Evolutionary conservation across 495 filamentous ascomycete species (phyloP).

Genomic region (Geopyxis carbonaria): DNA sequence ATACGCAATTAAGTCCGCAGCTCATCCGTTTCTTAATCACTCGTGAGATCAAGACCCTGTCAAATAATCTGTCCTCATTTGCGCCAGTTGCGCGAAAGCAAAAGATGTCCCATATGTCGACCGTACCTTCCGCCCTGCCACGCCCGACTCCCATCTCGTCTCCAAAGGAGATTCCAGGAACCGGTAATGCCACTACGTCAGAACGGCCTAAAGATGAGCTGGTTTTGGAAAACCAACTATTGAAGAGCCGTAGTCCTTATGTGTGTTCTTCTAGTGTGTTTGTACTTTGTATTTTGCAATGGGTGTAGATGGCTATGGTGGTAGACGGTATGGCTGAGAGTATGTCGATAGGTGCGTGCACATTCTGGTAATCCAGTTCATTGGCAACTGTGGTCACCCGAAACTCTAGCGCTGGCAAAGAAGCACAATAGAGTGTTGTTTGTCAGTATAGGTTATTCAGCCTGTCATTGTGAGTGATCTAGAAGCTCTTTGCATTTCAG

Average conservation of each 20-base stretch:
- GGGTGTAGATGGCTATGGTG: too few relatives aligned
- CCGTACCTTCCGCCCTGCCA: not conserved
- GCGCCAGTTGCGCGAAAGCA: too few relatives aligned
- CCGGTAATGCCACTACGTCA: not conserved
- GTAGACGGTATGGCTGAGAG: conserved; percentile 1
- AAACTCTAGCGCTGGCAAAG: conserved; percentile 58
- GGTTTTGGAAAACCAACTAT: conserved; percentile 17
- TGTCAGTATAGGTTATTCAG: conserved; percentile 86
- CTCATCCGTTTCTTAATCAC: too few relatives aligned
- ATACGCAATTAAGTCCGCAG: too few relatives aligned
- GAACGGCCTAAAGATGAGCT: conserved; percentile 9
- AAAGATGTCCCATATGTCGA: too few relatives aligned
- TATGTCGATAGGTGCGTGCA: conserved; percentile 41
- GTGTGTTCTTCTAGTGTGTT: conserved; percentile 18
- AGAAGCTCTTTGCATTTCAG: not conserved
- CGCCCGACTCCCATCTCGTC: not conserved
- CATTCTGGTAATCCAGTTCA: conserved; percentile 76
- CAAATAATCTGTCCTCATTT: too few relatives aligned
- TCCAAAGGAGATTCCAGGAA: conserved; percentile 3
- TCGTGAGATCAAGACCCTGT: too few relatives aligned
- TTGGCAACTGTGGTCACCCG: conserved; percentile 78
- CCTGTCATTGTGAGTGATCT: conserved; percentile 65
- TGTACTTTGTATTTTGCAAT: too few relatives aligned
- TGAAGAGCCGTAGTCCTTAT: conserved; percentile 22
- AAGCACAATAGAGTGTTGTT: conserved; percentile 74